Evolutionary conservation across 2,329 filamentous ascomycete genomes (phyloP).

Genomic region (Nothophoma quercina): DNA sequence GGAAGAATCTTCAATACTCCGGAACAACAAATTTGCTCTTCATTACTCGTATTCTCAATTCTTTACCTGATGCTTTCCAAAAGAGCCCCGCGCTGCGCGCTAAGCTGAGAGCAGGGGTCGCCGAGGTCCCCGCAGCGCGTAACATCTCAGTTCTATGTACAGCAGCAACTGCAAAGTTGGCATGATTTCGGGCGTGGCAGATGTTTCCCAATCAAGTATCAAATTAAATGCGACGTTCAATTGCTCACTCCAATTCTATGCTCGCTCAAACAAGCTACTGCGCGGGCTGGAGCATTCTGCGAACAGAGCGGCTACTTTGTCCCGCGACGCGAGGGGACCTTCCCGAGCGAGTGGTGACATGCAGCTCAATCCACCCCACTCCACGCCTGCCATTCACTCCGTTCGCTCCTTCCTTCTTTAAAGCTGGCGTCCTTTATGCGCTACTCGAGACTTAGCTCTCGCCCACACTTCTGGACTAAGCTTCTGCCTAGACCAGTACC

Average conservation of each 20-base stretch:
- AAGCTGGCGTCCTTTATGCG: constrained; percentile 44
- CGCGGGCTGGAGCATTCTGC: neutral
- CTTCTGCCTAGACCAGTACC: constrained; percentile 22
- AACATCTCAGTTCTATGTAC: neutral
- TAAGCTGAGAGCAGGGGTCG: constrained; percentile 12
- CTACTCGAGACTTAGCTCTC: constrained; percentile 47
- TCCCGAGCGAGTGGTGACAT: constrained; percentile 11
- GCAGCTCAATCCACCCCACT: constrained; percentile 11
- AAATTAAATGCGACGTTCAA: neutral
- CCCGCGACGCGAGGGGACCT: constrained; percentile 12
- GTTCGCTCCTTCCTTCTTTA: constrained; percentile 21
- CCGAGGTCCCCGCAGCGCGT: constrained; percentile 13
- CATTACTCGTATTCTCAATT: constrained; percentile 16
- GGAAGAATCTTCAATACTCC: neutral
- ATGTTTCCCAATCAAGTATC: no score
- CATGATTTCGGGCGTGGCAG: neutral
- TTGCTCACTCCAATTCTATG: no score
- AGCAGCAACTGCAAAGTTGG: neutral
- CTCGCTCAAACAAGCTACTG: no score
- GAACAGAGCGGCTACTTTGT: constrained; percentile 13
- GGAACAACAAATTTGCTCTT: neutral
- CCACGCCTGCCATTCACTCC: constrained; percentile 8
- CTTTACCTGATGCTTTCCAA: constrained; percentile 14
- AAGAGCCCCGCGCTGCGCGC: constrained; percentile 19
- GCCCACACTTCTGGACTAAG: constrained; percentile 36